Conservation (phyloP, 2,329 filamentous ascomycete species). For the Phialophora tarda region DNA sequence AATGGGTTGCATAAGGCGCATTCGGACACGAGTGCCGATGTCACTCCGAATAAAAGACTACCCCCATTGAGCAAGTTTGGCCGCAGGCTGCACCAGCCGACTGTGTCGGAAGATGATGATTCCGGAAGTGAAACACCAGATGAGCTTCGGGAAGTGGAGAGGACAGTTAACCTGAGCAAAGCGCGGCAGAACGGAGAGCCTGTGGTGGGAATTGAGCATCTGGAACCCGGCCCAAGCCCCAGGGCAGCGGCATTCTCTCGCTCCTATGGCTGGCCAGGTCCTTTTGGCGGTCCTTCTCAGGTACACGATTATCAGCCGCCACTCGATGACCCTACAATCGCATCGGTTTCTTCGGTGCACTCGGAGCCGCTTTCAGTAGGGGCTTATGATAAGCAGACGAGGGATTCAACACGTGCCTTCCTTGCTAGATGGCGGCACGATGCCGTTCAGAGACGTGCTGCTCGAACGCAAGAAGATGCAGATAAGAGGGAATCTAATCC, state of each 20-base stretch:
- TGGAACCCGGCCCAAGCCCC: slow-evolving; percentile 12
- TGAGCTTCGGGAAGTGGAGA: slow-evolving; percentile 21
- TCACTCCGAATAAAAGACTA: slow-evolving; percentile 21
- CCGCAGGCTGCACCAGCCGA: slow-evolving; percentile 2
- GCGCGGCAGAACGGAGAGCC: slow-evolving; percentile 13
- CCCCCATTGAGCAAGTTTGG: slow-evolving; percentile 27
- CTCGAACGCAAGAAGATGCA: slow-evolving; percentile 10
- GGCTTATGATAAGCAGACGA: neutral
- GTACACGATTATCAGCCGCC: slow-evolving; percentile 4
- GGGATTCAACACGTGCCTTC: slow-evolving; percentile 21
- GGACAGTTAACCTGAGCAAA: slow-evolving; percentile 28
- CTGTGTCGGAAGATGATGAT: slow-evolving; percentile 16
- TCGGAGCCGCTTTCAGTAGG: slow-evolving; percentile 28
- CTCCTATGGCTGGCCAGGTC: slow-evolving; percentile 20
- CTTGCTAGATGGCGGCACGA: slow-evolving; percentile 33
- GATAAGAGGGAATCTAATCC: slow-evolving; percentile 27
- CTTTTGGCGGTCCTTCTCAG: slow-evolving; percentile 15
- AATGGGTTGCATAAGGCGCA: slow-evolving; percentile 21
- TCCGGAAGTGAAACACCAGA: slow-evolving; percentile 26
- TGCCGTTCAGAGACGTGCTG: slow-evolving; percentile 24
- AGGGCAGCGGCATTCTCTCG: slow-evolving; percentile 30
- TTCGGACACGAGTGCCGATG: slow-evolving; percentile 29
- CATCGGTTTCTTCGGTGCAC: slow-evolving; percentile 20
- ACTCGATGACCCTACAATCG: slow-evolving; percentile 10
- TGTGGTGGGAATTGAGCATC: neutral